Percentiles rank a stretch among this genome's conserved stretches.
These are phyloP conservation scores for Boletus subparvulus DNA, from an alignment of 768 basidiomycete genomes.

Conservation along the genomic window DNA sequence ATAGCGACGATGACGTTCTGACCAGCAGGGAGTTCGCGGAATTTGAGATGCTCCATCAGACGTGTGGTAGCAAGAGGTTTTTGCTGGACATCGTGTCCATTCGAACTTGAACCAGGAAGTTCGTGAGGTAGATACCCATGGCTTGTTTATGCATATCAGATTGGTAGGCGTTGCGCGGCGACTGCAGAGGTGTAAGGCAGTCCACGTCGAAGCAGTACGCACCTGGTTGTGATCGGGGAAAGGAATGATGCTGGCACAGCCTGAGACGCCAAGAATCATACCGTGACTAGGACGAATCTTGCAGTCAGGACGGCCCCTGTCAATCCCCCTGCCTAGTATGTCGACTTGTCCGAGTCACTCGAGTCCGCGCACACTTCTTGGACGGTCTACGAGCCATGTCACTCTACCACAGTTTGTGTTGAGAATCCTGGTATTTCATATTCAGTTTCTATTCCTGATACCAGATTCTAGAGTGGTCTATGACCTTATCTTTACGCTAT, in stretches of 20 bases:
- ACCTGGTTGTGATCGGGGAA: constrained; percentile 99
- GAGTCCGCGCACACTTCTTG: too few relatives aligned
- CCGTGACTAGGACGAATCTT: constrained; percentile 98
- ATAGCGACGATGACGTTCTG: constrained; percentile 99
- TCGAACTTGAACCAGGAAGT: constrained; percentile 94
- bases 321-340: too few relatives aligned
- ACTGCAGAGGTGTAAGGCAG: constrained; percentile 47
- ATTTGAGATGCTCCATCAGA: constrained; percentile 98
- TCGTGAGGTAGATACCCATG: constrained; percentile 98
- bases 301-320: too few relatives aligned
- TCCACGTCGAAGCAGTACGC: constrained; percentile 26
- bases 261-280: constrained; percentile 99
- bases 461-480: too few relatives aligned
- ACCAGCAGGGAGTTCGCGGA: constrained; percentile 97
- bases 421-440: too few relatives aligned
- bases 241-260: constrained; percentile 97
- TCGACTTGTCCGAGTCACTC: too few relatives aligned
- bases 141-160: constrained; percentile 99
- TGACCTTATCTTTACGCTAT: too few relatives aligned
- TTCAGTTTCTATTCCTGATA: too few relatives aligned
- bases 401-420: too few relatives aligned
- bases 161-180: constrained; percentile 99
- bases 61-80: constrained; percentile 98
- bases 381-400: too few relatives aligned
- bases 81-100: constrained; percentile 99